Percentiles rank a stretch among this genome's conserved stretches.
Evolutionary conservation across 2,329 filamentous ascomycete genomes (phyloP).

Genomic region (Parasarocladium wereldwijsianum): DNA sequence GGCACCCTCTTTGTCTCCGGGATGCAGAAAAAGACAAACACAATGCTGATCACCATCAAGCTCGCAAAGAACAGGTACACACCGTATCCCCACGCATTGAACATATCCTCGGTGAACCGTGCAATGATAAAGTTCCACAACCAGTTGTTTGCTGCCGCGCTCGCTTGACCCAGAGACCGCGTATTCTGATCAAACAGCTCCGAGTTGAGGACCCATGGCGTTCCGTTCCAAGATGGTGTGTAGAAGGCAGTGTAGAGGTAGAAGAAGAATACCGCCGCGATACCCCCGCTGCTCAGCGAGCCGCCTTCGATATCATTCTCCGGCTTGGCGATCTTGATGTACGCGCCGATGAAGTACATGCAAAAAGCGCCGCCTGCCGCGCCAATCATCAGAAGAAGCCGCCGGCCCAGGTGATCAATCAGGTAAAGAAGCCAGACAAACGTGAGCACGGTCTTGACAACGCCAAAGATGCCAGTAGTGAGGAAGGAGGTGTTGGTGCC

Average conservation of each 20-base stretch:
- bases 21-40: conserved; percentile 47
- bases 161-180: conserved; percentile 53
- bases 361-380: conserved; percentile 41
- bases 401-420: conserved; percentile 35
- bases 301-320: conserved; percentile 12
- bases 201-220: conserved; percentile 60
- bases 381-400: conserved; percentile 43
- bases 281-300: conserved; percentile 28
- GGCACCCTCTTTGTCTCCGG: conserved; percentile 54
- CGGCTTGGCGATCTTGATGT: conserved; percentile 30
- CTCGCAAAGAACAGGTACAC: conserved; percentile 57
- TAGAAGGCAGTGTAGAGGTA: conserved; percentile 53
- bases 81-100: conserved; percentile 41
- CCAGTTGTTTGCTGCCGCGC: conserved; percentile 59
- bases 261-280: conserved; percentile 50
- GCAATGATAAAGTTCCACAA: conserved; percentile 57
- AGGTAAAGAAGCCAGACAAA: conserved; percentile 49
- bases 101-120: conserved; percentile 54
- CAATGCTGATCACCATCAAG: conserved; percentile 40
- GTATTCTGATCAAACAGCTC: conserved; percentile 61
- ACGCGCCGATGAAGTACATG: conserved; percentile 46
- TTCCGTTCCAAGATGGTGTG: conserved; percentile 58
- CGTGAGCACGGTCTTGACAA: conserved; percentile 50
- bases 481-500: conserved; percentile 27
- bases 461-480: conserved; percentile 53